Evolutionary conservation across 176 grass and related monocot species (phyloP).

Genomic region (Hordeum marinum): DNA sequence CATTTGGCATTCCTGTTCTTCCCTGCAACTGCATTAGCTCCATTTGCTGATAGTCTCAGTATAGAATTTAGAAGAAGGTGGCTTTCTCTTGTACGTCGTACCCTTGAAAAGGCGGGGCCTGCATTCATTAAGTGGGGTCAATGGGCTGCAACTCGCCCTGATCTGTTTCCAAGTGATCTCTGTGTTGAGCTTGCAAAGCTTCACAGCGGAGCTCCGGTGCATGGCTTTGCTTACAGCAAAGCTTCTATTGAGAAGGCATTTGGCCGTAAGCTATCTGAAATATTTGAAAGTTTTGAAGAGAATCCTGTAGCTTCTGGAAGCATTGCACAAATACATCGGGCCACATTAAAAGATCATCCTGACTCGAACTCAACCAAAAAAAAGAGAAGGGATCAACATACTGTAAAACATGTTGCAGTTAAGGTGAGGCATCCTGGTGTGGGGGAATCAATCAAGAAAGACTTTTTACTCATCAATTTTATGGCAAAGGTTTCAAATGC

Average conservation of each 20-base stretch:
- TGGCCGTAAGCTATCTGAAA: constrained; percentile 62
- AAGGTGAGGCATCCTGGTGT: constrained; percentile 97
- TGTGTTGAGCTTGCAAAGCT: constrained; percentile 92
- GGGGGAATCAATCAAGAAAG: constrained; percentile 84
- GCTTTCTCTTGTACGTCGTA: constrained; percentile 59
- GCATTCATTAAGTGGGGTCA: constrained; percentile 99
- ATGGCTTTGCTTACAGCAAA: constrained; percentile 78
- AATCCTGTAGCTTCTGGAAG: constrained; percentile 91
- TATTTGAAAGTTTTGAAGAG: constrained; percentile 92
- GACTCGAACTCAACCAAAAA: not conserved
- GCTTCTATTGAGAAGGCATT: constrained; percentile 84
- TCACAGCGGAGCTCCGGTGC: constrained; percentile 76
- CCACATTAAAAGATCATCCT: constrained; percentile 58
- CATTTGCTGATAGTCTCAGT: constrained; percentile 65
- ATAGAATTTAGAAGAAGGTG: constrained; percentile 69
- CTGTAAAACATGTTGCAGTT: constrained; percentile 80
- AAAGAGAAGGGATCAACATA: constrained; percentile 34
- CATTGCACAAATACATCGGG: constrained; percentile 92
- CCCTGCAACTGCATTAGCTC: constrained; percentile 60
- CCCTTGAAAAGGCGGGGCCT: constrained; percentile 84
- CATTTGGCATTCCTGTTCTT: constrained; percentile 73
- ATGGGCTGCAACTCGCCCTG: constrained; percentile 93
- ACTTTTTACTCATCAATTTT: constrained; percentile 84
- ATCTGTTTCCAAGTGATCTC: constrained; percentile 91
- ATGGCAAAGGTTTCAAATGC: constrained; percentile 58